phyloP scores from a whole-genome alignment of 1,139 yeast species.

The Kurtzmaniella natalensis region DNA sequence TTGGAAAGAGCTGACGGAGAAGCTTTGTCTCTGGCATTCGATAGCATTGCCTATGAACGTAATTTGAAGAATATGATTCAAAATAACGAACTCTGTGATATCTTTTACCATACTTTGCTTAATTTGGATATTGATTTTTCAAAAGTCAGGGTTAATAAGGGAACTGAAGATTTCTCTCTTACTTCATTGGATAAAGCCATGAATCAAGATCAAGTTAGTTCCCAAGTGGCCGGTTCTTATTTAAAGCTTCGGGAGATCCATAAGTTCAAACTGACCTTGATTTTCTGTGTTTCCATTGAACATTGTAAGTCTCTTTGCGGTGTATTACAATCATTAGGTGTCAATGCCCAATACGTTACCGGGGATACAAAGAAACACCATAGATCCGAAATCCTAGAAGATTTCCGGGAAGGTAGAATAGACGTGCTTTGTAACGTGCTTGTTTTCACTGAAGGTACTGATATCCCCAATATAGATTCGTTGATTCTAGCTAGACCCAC shows the following conservation, averaged over 20 bases:
- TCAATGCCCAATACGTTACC: slow-evolving; percentile 72
- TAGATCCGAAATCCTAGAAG: slow-evolving; percentile 49
- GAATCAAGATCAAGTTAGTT: slow-evolving; percentile 50
- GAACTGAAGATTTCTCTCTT: slow-evolving; percentile 52
- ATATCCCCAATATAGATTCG: slow-evolving; percentile 85
- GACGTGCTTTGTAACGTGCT: slow-evolving; percentile 84
- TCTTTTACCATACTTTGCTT: slow-evolving; percentile 58
- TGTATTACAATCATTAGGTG: slow-evolving; percentile 52
- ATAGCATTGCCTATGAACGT: slow-evolving; percentile 71
- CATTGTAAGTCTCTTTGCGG: slow-evolving; percentile 60
- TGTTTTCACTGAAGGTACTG: slow-evolving; percentile 93
- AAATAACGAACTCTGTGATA: slow-evolving; percentile 67
- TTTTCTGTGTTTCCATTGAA: slow-evolving; percentile 71
- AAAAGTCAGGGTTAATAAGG: slow-evolving; percentile 25
- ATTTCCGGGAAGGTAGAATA: slow-evolving; percentile 58
- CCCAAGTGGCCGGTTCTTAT: slow-evolving; percentile 58
- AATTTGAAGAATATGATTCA: slow-evolving; percentile 63
- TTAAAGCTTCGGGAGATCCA: slow-evolving; percentile 32
- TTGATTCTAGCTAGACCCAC: slow-evolving; percentile 80
- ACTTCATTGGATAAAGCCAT: slow-evolving; percentile 50
- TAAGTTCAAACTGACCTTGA: slow-evolving; percentile 56
- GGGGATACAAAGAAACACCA: slow-evolving; percentile 56
- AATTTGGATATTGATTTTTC: slow-evolving; percentile 21
- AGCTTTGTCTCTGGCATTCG: slow-evolving; percentile 58
- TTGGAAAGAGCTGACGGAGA: slow-evolving; percentile 61